These are phyloP conservation scores for Thymus quinquecostatus DNA, from an alignment of 257 asterid genomes.

Conservation along the genomic window DNA sequence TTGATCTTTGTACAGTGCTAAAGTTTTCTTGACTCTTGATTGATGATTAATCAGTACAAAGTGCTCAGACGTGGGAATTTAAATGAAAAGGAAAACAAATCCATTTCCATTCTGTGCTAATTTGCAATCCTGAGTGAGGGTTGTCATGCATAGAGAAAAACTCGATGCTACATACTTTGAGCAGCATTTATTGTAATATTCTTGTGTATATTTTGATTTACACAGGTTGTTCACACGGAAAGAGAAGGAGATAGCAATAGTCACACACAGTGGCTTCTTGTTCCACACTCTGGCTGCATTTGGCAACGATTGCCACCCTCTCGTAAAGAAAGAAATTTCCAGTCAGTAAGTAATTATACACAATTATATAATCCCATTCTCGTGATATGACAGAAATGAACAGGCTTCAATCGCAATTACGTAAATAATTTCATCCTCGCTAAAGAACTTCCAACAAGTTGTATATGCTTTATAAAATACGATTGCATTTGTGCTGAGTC, in stretches of 20 bases:
- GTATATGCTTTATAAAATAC: constrained; percentile 2
- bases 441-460: constrained; percentile 1
- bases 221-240: constrained; percentile 74
- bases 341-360: constrained; percentile 59
- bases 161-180: background rate
- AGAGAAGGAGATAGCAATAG: constrained; percentile 91
- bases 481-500: constrained; percentile 9
- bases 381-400: background rate
- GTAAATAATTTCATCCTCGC: background rate
- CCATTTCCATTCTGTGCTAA: background rate
- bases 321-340: constrained; percentile 68
- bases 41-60: background rate
- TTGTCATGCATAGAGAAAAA: background rate
- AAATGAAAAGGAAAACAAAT: background rate
- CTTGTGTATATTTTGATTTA: constrained; percentile 16
- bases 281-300: constrained; percentile 67
- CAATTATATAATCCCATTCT: background rate
- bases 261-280: constrained; percentile 92
- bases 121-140: background rate
- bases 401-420: background rate
- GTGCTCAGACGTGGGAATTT: background rate
- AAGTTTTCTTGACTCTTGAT: background rate
- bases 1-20: background rate
- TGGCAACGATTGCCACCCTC: constrained; percentile 73
- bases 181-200: constrained; percentile 21